Conservation (phyloP, 805 yeast genomes). For the Wickerhamiella sergipiensis region DNA sequence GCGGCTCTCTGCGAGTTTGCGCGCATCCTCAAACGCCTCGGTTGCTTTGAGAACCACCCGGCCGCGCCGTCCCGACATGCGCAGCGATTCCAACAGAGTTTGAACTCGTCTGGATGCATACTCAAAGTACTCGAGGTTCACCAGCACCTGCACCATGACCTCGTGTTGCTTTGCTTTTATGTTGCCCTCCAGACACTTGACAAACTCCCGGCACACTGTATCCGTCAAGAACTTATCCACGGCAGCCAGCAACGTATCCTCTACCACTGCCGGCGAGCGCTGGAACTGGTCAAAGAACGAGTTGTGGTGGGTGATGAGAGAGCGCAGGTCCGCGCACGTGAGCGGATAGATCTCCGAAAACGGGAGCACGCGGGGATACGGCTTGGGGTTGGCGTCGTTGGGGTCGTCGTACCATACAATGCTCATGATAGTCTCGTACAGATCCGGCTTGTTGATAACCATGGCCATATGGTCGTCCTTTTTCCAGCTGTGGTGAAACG, state of each 20-base stretch:
- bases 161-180: conserved; percentile 44
- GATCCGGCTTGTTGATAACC: conserved; percentile 42
- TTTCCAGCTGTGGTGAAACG: conserved; percentile 48
- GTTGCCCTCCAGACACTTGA: conserved; percentile 47
- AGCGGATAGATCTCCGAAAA: conserved; percentile 82
- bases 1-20: conserved; percentile 63
- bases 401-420: conserved; percentile 54
- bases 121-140: conserved; percentile 77
- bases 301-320: conserved; percentile 49
- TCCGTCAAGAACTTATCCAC: conserved; percentile 58
- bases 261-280: conserved; percentile 45
- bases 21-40: conserved; percentile 40
- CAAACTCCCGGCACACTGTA: conserved; percentile 51
- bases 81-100: conserved; percentile 26
- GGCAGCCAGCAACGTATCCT: conserved; percentile 42
- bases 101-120: conserved; percentile 58
- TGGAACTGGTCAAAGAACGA: conserved; percentile 51
- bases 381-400: conserved; percentile 31
- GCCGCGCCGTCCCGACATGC: conserved; percentile 26
- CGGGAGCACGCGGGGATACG: conserved; percentile 57
- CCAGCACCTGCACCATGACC: conserved; percentile 75
- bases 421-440: conserved; percentile 49
- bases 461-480: conserved; percentile 87
- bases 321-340: conserved; percentile 62
- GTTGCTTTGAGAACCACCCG: conserved; percentile 38